These are phyloP conservation scores for Annulohypoxylon truncatum DNA, from an alignment of 2,329 filamentous ascomycete genomes.

Conservation along the genomic window DNA sequence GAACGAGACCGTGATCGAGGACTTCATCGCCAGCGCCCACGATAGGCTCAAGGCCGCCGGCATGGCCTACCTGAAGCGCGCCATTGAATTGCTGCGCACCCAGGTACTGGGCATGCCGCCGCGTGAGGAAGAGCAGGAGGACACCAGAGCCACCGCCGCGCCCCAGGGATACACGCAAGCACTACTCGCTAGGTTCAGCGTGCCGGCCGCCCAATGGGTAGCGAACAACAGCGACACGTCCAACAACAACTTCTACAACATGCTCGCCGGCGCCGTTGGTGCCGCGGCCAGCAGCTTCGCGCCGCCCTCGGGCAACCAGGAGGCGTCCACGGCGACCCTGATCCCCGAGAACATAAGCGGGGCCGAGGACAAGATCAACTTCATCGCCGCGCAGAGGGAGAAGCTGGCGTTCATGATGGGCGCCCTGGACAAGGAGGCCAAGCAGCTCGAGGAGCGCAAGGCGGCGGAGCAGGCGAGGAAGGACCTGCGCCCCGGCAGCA, in stretches of 20 bases:
- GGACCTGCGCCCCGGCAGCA: slow-evolving; percentile 43
- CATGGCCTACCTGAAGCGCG: slow-evolving; percentile 77
- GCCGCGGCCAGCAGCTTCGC: slow-evolving; percentile 62
- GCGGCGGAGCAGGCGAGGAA: slow-evolving; percentile 33
- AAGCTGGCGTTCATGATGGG: slow-evolving; percentile 78
- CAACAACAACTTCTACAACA: slow-evolving; percentile 76
- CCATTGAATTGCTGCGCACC: slow-evolving; percentile 77
- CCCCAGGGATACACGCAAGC: slow-evolving; percentile 78
- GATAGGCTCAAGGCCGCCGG: slow-evolving; percentile 82
- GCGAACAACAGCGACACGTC: slow-evolving; percentile 57
- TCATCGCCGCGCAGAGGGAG: slow-evolving; percentile 83
- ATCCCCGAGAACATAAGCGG: slow-evolving; percentile 76
- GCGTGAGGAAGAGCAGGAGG: slow-evolving; percentile 53
- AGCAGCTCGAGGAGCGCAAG: slow-evolving; percentile 60
- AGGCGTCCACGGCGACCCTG: slow-evolving; percentile 68
- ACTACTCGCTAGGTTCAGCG: slow-evolving; percentile 85
- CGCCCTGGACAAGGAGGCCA: slow-evolving; percentile 83
- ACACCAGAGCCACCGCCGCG: slow-evolving; percentile 57
- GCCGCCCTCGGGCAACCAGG: slow-evolving; percentile 39
- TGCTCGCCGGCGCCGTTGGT: slow-evolving; percentile 80
- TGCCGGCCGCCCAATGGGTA: slow-evolving; percentile 75
- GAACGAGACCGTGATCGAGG: slow-evolving; percentile 90
- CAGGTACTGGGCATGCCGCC: slow-evolving; percentile 83
- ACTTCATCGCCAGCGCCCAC: slow-evolving; percentile 85
- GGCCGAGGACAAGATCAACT: slow-evolving; percentile 75